Percentiles rank a stretch among this genome's conserved stretches.
These are phyloP conservation scores for Tetracladium maxilliforme DNA, from an alignment of 2,329 filamentous ascomycete genomes.

Conservation along the genomic window DNA sequence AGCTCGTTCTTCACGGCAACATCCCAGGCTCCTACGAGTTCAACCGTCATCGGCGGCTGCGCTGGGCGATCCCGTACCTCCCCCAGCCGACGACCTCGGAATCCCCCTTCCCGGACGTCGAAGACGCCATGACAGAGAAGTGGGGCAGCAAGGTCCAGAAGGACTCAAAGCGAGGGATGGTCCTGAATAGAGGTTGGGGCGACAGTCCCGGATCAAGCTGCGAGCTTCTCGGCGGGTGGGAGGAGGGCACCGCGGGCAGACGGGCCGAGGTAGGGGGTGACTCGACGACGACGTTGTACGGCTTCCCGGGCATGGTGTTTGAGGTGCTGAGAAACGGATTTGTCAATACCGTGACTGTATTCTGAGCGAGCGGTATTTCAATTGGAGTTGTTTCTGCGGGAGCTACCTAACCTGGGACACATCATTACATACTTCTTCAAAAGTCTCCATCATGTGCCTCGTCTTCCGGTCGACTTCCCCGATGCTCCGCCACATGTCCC, in stretches of 20 bases:
- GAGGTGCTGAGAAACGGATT: constrained; percentile 88
- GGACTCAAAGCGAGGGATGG: constrained; percentile 57
- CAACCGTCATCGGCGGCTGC: constrained; percentile 79
- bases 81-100: constrained; percentile 31
- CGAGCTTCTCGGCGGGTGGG: constrained; percentile 74
- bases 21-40: constrained; percentile 94
- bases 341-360: constrained; percentile 81
- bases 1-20: constrained; percentile 88
- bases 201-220: constrained; percentile 84
- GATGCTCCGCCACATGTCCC: too few species aligned
- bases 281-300: constrained; percentile 65
- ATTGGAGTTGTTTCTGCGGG: too few species aligned
- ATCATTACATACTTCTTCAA: too few species aligned
- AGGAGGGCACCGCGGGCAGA: constrained; percentile 44
- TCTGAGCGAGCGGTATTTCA: too few species aligned
- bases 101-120: constrained; percentile 61
- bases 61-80: constrained; percentile 64
- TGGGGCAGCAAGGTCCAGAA: constrained; percentile 48
- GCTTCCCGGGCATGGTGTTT: constrained; percentile 87
- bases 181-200: constrained; percentile 79
- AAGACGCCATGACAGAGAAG: constrained; percentile 47
- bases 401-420: too few species aligned
- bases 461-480: too few species aligned
- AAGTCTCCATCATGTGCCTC: too few species aligned
- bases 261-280: constrained; percentile 24